Percentiles rank a stretch among this genome's conserved stretches.
Evolutionary conservation across 2,329 filamentous ascomycete genomes (phyloP).

Genomic region (Fusarium domesticum): DNA sequence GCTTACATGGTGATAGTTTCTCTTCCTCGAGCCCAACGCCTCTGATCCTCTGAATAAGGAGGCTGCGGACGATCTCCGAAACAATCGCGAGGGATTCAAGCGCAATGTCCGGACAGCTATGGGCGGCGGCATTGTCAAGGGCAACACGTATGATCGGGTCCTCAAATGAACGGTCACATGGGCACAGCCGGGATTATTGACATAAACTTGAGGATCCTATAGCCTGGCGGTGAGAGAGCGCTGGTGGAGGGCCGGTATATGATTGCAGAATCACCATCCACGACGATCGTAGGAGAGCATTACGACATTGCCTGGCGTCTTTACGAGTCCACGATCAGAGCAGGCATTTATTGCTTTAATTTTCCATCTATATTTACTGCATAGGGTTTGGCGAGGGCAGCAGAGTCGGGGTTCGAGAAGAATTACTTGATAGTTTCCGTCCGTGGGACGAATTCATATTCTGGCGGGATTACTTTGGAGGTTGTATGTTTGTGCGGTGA

Average conservation of each 20-base stretch:
- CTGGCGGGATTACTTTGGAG: too few relatives aligned
- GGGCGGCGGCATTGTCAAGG: constrained; percentile 73
- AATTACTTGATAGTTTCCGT: too few relatives aligned
- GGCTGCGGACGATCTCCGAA: constrained; percentile 85
- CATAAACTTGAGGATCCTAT: constrained; percentile 6
- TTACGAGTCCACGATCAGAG: constrained; percentile 1
- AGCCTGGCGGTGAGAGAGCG: background rate
- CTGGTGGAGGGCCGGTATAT: background rate
- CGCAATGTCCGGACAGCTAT: constrained; percentile 84
- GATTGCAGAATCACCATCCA: constrained; percentile 9
- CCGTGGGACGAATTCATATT: constrained; percentile 21
- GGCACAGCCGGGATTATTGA: constrained; percentile 8
- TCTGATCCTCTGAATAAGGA: constrained; percentile 98
- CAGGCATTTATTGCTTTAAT: background rate
- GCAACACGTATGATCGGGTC: constrained; percentile 73
- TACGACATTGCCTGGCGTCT: constrained; percentile 15
- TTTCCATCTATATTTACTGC: background rate
- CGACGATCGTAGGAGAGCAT: constrained; percentile 12
- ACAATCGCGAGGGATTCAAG: constrained; percentile 85
- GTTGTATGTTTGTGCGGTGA: too few relatives aligned
- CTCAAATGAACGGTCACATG: constrained; percentile 50
- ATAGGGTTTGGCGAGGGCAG: background rate
- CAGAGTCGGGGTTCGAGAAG: constrained; percentile 4
- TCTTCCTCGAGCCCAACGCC: constrained; percentile 96
- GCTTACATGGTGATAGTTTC: constrained; percentile 59